phyloP scores from a whole-genome alignment of 345 rosid species.

The Boechera stricta region DNA sequence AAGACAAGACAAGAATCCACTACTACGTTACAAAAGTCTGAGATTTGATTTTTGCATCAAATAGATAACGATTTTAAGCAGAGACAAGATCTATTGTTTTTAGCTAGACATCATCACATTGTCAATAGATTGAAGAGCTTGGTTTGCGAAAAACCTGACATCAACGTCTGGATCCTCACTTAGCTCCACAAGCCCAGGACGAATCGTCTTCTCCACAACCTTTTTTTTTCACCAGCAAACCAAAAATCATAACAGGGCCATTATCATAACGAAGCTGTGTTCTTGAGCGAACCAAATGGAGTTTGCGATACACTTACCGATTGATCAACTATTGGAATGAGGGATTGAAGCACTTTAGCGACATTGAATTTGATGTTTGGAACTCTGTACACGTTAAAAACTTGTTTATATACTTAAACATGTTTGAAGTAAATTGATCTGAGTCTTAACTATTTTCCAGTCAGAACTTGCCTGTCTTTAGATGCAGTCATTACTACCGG shows the following conservation, averaged over 20 bases:
- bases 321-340: constrained; percentile 81
- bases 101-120: constrained; percentile 83
- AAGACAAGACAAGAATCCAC: constrained; percentile 4
- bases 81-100: constrained; percentile 11
- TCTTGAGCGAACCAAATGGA: neutral
- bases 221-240: constrained; percentile 21
- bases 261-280: neutral
- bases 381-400: constrained; percentile 61
- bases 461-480: constrained; percentile 73
- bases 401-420: constrained; percentile 14
- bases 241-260: neutral
- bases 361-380: constrained; percentile 97
- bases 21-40: constrained; percentile 36
- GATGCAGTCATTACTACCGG: constrained; percentile 75
- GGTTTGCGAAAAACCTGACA: constrained; percentile 84
- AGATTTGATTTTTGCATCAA: constrained; percentile 22
- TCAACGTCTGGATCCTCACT: constrained; percentile 96
- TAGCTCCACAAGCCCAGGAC: constrained; percentile 87
- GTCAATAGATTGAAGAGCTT: constrained; percentile 85
- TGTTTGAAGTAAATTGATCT: neutral
- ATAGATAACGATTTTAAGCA: constrained; percentile 6
- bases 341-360: constrained; percentile 92
- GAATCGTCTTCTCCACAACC: constrained; percentile 85
- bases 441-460: neutral
- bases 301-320: constrained; percentile 57